Conservation (phyloP, 257 asterid genomes). For the Linderniella brevidens region DNA sequence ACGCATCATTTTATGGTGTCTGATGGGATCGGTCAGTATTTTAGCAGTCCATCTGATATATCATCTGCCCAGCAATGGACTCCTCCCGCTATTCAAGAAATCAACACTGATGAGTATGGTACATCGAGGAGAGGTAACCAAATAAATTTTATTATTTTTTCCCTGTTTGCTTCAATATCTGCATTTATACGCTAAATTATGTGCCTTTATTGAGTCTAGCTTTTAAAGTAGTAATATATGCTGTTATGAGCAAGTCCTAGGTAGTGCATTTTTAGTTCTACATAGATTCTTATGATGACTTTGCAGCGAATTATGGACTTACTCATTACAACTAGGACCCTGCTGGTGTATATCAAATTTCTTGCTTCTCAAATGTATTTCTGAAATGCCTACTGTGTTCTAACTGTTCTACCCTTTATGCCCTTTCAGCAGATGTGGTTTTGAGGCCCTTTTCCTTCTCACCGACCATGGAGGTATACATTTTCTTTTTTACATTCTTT, state of each 20-base stretch:
- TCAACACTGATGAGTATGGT: constrained; percentile 50
- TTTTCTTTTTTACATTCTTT: constrained; percentile 2
- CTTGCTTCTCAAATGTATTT: neutral
- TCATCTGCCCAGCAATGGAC: constrained; percentile 81
- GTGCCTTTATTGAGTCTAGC: too few species aligned
- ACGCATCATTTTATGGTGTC: constrained; percentile 53
- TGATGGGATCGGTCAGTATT: constrained; percentile 54
- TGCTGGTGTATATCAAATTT: constrained; percentile 1
- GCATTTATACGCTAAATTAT: too few species aligned
- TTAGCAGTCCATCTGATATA: constrained; percentile 78
- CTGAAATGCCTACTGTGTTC: constrained; percentile 1
- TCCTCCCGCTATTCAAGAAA: constrained; percentile 80
- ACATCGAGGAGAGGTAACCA: constrained; percentile 56
- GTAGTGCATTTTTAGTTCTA: too few species aligned
- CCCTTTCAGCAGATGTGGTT: constrained; percentile 30
- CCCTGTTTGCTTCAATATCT: neutral
- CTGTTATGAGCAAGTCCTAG: too few species aligned
- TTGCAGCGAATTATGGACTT: too few species aligned
- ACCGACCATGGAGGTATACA: constrained; percentile 79
- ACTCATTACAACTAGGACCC: neutral
- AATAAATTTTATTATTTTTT: constrained; percentile 1
- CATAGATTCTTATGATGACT: too few species aligned
- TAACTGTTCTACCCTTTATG: constrained; percentile 10
- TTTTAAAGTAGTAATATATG: too few species aligned
- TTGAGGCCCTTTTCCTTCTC: constrained; percentile 66